Evolutionary conservation across 768 basidiomycete species (phyloP), one percentile per base, ranked within the genome.

Genomic region (Hygrophoropsis aurantiaca): DNA sequence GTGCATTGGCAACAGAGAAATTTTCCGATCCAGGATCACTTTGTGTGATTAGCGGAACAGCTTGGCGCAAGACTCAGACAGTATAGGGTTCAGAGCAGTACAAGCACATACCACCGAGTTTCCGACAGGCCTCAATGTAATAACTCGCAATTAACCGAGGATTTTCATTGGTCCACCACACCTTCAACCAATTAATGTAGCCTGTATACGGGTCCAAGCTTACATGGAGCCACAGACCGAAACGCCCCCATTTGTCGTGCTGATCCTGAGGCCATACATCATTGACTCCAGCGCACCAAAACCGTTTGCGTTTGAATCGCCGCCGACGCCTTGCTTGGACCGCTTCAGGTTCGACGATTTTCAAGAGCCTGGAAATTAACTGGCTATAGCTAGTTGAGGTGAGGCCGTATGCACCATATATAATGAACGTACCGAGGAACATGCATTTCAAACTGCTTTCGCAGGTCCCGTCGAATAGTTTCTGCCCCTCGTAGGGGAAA

Each of bases 21-120:
- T 79, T 79, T 44, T 77, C 73, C 0, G 57, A 40, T 0, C 75
- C 75, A 1, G 58, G 67, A 52, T 78, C 74, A 44, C 72, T 75
- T 47, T 74, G 74, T 0, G 74, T 74, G 0, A 72, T 45, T 0
- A 76, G 46, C 3, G 74, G 70, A 6, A 77, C 57, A 21, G 39
- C 71, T 73, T n/a, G n/a, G 24, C 42, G 40, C n/a, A n/a, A n/a
- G n/a, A n/a, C n/a, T n/a, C n/a, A n/a, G n/a, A n/a, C n/a, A n/a
- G n/a, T n/a, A n/a, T n/a, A n/a, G n/a, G n/a, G n/a, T n/a, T n/a
- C n/a, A n/a, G n/a, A n/a, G n/a, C n/a, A n/a, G n/a, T n/a, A n/a
- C n/a, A n/a, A n/a, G n/a, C n/a, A n/a, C n/a, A n/a, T n/a, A n/a
- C n/a, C n/a, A n/a, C n/a, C n/a, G n/a, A n/a, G 18, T 49, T 26